Base-by-base conservation (phyloP, 2,329 filamentous ascomycete species). In the Bipolaris oryzae region DNA sequence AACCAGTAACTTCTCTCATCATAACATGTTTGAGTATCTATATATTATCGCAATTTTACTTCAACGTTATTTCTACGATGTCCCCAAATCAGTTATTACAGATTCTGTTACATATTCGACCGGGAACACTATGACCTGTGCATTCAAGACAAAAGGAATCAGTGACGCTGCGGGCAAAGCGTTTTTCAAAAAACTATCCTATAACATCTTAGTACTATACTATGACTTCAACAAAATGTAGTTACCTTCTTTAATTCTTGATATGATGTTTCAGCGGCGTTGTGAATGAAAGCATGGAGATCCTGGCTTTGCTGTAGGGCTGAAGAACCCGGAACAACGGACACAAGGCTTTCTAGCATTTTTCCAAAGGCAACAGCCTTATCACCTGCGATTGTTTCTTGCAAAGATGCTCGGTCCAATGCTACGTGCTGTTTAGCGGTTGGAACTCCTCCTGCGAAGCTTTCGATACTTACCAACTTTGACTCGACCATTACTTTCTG, bases 91-190 rank as follows among this genome's bases (percentile, higher is more conserved):
- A n/a, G 11, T 57, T 41, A 62, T 42, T 21, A 15, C 1, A 34
- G 51, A 25, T 13, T 51, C 51, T 42, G 21, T 21, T 38, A 39
- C 23, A 20, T 57, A 20, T 28, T 63, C 34, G 7, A 53, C 50
- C 18, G 15, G 39, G 28, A 61, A 11, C 10, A 59, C 55, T 51
- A 37, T 52, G 9, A 59, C 45, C 39, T 63, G 39, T 15, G 51
- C 43, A 57, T 51, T 58, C 20, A 61, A 3, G 3, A 61, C 39
- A 45, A 57, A 59, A 42, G 47, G 39, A 51, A 63, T 49, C 0
- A 63, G 35, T 1, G 25, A 63, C 13, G 6, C 13, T 49, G 41
- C 20, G 31, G 46, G 39, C 13, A 50, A 35, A 5, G 7, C 21
- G 28, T 35, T 31, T 44, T 54, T 43, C 1, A 61, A 23, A 52